Evolutionary conservation across 192 early-diverging fungal genomes (phyloP), one percentile per base, ranked within the genome.

Genomic region (Coemansia sp.): DNA sequence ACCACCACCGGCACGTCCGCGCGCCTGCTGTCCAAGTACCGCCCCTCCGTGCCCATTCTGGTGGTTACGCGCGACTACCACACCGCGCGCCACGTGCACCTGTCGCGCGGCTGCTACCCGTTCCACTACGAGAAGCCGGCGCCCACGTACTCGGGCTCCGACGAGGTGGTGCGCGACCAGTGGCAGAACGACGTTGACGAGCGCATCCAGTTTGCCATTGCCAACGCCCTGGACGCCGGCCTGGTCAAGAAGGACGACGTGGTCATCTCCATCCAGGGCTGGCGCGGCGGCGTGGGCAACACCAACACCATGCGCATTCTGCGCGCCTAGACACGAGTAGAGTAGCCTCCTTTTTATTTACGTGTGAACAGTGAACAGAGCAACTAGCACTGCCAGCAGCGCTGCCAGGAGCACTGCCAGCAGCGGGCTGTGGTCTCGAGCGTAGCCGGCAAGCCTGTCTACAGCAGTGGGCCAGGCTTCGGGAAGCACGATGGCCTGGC

Each of bases 1-100:
- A 84, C 94, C 23, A 94, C 95, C 35, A 86, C 86, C 7, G 94
- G 96, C 16, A 86, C 87, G 54, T 90, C 93, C 21, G 94, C 96
- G 38, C 86, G 87, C 40, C 79, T 90, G 43, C 83, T 98, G 40
- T 87, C 91, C 52, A 98, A 98, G 79, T 98, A 98, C 75, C 86
- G 92, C 40, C 96, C 96, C 23, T 81, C 86, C 50, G 84, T 88
- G 41, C 92, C 94, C 18, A 94, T 98, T 20, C 83, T 98, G 33
- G 92, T 91, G 38, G 87, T 98, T 30, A 98, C 96, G 13, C 86
- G 90, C 65, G 80, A 85, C 61, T 81, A 77, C 61, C 77, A 81
- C 61, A 86, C 86, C 6, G 86, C 87, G 15, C 84, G 90, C 53
- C 78, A 87, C 23, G 80, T 89, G 26, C 91, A 91, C 53, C 66